Evolutionary conservation across 495 filamentous ascomycete species (phyloP).

Genomic region (Penicillium paradoxum): DNA sequence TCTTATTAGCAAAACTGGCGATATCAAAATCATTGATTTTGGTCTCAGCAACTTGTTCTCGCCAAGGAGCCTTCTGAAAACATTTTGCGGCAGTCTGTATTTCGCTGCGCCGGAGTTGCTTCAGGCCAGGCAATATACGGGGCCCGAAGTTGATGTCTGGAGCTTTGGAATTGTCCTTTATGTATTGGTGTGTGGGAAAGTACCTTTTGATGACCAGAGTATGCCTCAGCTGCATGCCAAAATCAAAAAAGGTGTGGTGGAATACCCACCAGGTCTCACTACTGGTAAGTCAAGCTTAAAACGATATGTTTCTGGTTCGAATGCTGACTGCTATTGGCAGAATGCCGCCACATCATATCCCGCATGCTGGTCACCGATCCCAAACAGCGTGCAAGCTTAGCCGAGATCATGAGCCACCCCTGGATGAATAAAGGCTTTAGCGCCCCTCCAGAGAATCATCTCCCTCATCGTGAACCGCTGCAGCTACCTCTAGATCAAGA

Average conservation of each 20-base stretch:
- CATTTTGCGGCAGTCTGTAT: constrained; percentile 96
- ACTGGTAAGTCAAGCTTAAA: constrained; percentile 54
- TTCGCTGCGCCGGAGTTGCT: constrained; percentile 95
- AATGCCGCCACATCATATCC: constrained; percentile 90
- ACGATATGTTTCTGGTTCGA: neutral
- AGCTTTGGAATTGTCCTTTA: constrained; percentile 99
- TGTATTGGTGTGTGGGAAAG: constrained; percentile 95
- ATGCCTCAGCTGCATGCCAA: constrained; percentile 98
- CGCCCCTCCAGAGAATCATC: constrained; percentile 80
- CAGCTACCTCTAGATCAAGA: constrained; percentile 77
- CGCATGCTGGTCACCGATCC: constrained; percentile 97
- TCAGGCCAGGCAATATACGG: constrained; percentile 90
- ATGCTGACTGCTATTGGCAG: constrained; percentile 35
- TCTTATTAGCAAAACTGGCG: constrained; percentile 96
- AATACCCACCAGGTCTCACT: constrained; percentile 91
- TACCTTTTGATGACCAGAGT: constrained; percentile 98
- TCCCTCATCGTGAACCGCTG: constrained; percentile 79
- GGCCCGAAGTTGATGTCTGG: constrained; percentile 97
- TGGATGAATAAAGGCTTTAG: constrained; percentile 96
- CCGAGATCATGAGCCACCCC: constrained; percentile 92
- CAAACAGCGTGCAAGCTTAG: constrained; percentile 74
- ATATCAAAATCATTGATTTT: constrained; percentile 99
- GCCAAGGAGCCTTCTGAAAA: constrained; percentile 81
- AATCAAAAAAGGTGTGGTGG: constrained; percentile 95
- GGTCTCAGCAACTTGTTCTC: constrained; percentile 96